Conservation (phyloP, 352 stramenopile species). For the Aphanomyces invadans region DNA sequence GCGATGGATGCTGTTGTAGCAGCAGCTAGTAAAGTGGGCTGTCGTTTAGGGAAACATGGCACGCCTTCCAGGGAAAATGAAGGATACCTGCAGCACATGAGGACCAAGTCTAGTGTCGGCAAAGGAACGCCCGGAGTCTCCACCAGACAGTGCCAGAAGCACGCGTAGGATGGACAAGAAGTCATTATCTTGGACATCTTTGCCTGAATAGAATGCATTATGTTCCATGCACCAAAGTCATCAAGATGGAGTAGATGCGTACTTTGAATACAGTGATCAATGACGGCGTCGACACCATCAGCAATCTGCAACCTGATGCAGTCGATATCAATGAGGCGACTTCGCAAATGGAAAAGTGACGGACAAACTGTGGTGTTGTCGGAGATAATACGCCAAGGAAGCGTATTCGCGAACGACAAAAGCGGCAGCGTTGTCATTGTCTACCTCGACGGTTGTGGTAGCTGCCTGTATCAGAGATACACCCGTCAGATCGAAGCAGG, state of each 20-base stretch:
- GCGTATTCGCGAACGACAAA: neutral
- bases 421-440: neutral
- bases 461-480: neutral
- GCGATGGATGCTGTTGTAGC: neutral
- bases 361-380: neutral
- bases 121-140: neutral
- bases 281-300: constrained; percentile 20
- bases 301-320: constrained; percentile 7
- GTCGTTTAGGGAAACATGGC: too few species aligned
- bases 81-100: constrained; percentile 4
- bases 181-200: neutral
- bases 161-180: constrained; percentile 4
- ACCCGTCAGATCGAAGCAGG: neutral
- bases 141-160: constrained; percentile 14
- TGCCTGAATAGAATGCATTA: too few species aligned
- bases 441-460: neutral
- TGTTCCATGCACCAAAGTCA: neutral
- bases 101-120: neutral
- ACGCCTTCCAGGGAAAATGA: too few species aligned
- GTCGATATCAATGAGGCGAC: neutral
- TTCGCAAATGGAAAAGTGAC: too few species aligned
- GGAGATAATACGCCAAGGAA: constrained; percentile 13
- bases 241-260: neutral
- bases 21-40: too few species aligned
- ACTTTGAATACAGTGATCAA: constrained; percentile 14